Conservation (phyloP, 1,284 basidiomycete species). For the Flammula alnicola region DNA sequence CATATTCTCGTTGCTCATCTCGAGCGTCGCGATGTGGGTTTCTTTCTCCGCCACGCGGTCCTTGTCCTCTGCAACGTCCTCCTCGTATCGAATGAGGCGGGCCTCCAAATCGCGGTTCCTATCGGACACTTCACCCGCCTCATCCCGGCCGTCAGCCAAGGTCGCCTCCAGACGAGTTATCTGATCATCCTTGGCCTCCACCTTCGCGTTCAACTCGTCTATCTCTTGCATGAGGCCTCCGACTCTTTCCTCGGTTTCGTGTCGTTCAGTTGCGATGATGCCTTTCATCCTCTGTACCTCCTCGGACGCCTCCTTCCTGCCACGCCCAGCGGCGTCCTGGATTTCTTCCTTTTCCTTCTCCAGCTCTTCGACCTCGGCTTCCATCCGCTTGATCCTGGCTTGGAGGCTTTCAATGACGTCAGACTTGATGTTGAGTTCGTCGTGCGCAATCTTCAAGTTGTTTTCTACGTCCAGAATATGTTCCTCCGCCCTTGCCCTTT, state of each 20-base stretch:
- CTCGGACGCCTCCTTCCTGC: background rate
- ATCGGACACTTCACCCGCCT: too few relatives aligned
- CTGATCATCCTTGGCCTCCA: too few relatives aligned
- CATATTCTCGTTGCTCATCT: slow-evolving; percentile 20
- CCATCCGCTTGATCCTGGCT: slow-evolving; percentile 3
- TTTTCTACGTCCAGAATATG: slow-evolving; percentile 8
- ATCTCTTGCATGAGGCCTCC: too few relatives aligned
- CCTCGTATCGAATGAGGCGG: too few relatives aligned
- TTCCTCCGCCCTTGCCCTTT: background rate
- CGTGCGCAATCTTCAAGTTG: slow-evolving; percentile 5
- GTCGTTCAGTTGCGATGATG: slow-evolving; percentile 21
- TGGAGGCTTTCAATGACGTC: slow-evolving; percentile 9
- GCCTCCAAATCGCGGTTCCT: too few relatives aligned
- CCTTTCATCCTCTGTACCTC: slow-evolving; percentile 18
- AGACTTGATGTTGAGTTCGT: slow-evolving; percentile 14
- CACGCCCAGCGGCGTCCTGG: background rate
- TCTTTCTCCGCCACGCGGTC: slow-evolving; percentile 22
- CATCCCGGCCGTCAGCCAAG: too few relatives aligned
- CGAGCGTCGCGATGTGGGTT: slow-evolving; percentile 23
- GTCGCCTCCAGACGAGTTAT: too few relatives aligned
- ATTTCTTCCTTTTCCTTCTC: slow-evolving; percentile 14
- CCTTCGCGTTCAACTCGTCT: too few relatives aligned
- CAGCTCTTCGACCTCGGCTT: slow-evolving; percentile 11
- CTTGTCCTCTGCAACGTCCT: slow-evolving; percentile 13
- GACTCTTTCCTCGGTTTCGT: too few relatives aligned